These are phyloP conservation scores for Mortierella antarctica DNA, from an alignment of 192 early-diverging fungal species.

Conservation along the genomic window DNA sequence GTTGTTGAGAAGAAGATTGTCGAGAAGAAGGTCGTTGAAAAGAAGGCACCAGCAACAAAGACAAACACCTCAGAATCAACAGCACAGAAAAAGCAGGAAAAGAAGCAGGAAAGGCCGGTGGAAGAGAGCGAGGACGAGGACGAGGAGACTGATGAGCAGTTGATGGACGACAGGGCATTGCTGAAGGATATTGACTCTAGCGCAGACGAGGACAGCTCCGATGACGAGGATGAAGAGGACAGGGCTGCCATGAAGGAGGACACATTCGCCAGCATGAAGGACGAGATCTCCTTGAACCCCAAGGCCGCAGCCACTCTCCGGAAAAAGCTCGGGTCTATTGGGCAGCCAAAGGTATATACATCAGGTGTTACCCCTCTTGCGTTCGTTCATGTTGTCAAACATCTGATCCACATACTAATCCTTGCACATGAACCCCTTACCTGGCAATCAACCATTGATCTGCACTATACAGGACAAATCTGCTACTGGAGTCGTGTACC, in stretches of 20 bases:
- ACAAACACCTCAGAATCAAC: conserved; percentile 37
- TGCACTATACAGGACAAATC: conserved; percentile 12
- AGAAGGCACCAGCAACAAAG: conserved; percentile 30
- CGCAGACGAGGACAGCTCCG: conserved; percentile 44
- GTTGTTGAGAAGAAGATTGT: conserved; percentile 12
- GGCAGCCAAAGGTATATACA: conserved; percentile 35
- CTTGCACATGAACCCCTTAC: background rate
- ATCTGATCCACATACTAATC: background rate
- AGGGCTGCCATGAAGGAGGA: conserved; percentile 50
- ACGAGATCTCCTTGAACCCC: conserved; percentile 54
- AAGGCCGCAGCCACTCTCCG: conserved; percentile 38
- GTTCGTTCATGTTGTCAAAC: background rate
- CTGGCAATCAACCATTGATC: background rate
- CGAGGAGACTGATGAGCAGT: conserved; percentile 46
- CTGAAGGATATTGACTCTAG: conserved; percentile 56
- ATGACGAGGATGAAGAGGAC: conserved; percentile 47
- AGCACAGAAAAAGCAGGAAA: conserved; percentile 24
- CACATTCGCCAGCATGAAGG: conserved; percentile 52
- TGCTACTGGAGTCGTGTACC: conserved; percentile 81
- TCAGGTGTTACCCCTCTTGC: too few species aligned
- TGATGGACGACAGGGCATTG: conserved; percentile 57
- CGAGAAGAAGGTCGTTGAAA: conserved; percentile 38
- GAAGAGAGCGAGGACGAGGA: conserved; percentile 54
- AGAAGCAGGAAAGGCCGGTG: conserved; percentile 53
- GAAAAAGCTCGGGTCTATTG: conserved; percentile 39